A percentile compares a stretch with the other conserved stretches of the same genome.
Evolutionary conservation across 768 basidiomycete species (phyloP).

Genomic region (Pseudohyphozyma bogoriensis): DNA sequence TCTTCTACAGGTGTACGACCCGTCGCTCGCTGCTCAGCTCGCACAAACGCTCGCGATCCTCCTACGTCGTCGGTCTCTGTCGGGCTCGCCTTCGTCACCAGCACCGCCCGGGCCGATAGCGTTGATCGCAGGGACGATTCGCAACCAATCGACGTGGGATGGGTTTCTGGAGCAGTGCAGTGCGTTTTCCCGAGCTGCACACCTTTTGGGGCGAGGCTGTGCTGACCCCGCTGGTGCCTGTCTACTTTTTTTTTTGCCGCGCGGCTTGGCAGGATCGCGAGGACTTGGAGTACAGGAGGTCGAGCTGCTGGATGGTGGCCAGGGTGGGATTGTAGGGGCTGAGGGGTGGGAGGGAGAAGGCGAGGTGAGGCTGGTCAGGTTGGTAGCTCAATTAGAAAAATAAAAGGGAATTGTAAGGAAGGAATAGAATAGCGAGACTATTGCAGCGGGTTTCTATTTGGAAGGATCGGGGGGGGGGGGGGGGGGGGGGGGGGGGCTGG

Average conservation of each 20-base stretch:
- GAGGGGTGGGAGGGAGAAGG: constrained; percentile 26
- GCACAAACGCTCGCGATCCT: constrained; percentile 7
- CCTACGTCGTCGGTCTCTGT: not conserved
- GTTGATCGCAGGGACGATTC: constrained; percentile 21
- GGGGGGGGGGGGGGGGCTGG: too few species aligned
- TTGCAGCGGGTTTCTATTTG: too few species aligned
- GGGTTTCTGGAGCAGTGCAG: constrained; percentile 11
- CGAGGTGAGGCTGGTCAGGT: constrained; percentile 19
- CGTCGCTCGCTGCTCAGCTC: not conserved
- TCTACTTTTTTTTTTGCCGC: not conserved
- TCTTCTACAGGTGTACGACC: constrained; percentile 21
- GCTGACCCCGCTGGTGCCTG: too few species aligned
- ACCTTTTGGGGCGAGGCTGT: too few species aligned
- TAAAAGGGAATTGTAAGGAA: too few species aligned
- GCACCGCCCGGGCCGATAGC: not conserved
- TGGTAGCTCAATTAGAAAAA: too few species aligned
- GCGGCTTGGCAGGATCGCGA: not conserved
- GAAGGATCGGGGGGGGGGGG: too few species aligned
- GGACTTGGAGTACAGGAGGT: constrained; percentile 1
- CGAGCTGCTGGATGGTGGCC: not conserved
- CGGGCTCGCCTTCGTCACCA: not conserved
- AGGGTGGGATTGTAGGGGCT: constrained; percentile 18
- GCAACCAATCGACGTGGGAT: constrained; percentile 19
- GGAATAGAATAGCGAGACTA: too few species aligned
- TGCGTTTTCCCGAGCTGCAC: too few species aligned